phyloP scores from a whole-genome alignment of 202 grass and related monocot species.

The Setaria italica region DNA sequence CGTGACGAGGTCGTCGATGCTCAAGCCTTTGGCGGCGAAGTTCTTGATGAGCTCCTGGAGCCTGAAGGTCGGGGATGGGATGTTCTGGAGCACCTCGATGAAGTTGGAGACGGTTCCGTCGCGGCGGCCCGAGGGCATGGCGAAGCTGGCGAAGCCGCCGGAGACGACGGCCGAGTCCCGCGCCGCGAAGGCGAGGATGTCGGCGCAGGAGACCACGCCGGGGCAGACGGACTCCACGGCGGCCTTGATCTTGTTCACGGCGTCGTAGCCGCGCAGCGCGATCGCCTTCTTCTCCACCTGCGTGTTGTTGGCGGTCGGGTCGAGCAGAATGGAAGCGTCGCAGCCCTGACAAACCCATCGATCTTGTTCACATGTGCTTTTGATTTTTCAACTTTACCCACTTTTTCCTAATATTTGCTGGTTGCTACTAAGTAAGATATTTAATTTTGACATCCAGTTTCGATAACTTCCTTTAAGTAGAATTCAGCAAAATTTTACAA shows the following conservation, averaged over 20 bases:
- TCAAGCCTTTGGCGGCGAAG: slow-evolving; percentile 46
- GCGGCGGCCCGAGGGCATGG: slow-evolving; percentile 53
- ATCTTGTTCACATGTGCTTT: neutral
- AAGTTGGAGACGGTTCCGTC: slow-evolving; percentile 44
- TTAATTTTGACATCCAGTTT: no score
- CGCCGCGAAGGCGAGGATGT: slow-evolving; percentile 71
- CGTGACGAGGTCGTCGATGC: slow-evolving; percentile 43
- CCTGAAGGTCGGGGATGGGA: slow-evolving; percentile 35
- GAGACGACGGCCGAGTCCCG: slow-evolving; percentile 21
- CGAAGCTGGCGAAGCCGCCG: slow-evolving; percentile 14
- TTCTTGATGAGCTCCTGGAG: neutral
- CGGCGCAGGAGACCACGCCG: slow-evolving; percentile 74
- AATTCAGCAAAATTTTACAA: no score
- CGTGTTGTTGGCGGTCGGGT: neutral
- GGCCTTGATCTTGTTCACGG: slow-evolving; percentile 12
- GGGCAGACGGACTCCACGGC: slow-evolving; percentile 57
- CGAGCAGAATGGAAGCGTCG: slow-evolving; percentile 46
- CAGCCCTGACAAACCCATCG: slow-evolving; percentile 39
- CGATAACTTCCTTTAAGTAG: no score
- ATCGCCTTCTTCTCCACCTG: slow-evolving; percentile 35
- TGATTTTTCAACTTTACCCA: no score
- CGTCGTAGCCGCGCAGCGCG: neutral
- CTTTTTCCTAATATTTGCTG: no score
- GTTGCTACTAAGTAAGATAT: no score
- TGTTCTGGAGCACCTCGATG: slow-evolving; percentile 35